phyloP scores from a whole-genome alignment of 1,139 yeast genomes.

The Kazachstania sp. region DNA sequence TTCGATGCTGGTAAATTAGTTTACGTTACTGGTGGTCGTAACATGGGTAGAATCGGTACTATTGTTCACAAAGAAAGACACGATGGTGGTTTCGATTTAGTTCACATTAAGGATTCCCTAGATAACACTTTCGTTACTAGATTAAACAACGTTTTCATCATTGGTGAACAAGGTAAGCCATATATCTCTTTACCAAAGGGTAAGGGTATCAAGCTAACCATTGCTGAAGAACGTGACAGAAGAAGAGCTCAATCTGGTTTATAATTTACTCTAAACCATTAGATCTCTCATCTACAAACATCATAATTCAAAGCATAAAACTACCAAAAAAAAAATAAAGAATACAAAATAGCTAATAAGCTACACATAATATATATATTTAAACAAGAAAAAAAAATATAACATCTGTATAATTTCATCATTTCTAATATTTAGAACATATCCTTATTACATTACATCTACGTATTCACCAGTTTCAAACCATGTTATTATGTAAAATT shows the following conservation, averaged over 20 bases:
- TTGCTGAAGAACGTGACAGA: conserved; percentile 99
- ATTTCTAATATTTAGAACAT: background rate
- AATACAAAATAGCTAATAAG: too few species aligned
- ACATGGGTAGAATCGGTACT: conserved; percentile 99
- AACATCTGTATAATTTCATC: too few species aligned
- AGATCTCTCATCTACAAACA: background rate
- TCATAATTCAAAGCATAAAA: background rate
- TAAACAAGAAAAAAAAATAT: background rate
- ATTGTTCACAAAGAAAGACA: conserved; percentile 98
- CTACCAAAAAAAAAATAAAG: too few species aligned
- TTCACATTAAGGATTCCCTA: conserved; percentile 94
- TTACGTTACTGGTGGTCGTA: conserved; percentile 99
- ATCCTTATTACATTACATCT: background rate
- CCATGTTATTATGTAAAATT: too few species aligned
- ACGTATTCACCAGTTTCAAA: too few species aligned
- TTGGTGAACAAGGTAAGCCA: conserved; percentile 98
- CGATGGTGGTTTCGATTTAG: conserved; percentile 99
- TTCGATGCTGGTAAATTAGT: conserved; percentile 94
- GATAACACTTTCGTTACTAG: conserved; percentile 99
- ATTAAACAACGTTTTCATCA: conserved; percentile 90
- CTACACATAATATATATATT: background rate
- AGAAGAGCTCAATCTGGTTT: conserved; percentile 65
- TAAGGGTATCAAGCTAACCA: conserved; percentile 97
- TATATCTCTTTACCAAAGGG: conserved; percentile 98
- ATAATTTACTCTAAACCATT: conserved; percentile 18